phyloP scores from a whole-genome alignment of 1,284 basidiomycete species.

The Microbotryomycetes sp. region DNA sequence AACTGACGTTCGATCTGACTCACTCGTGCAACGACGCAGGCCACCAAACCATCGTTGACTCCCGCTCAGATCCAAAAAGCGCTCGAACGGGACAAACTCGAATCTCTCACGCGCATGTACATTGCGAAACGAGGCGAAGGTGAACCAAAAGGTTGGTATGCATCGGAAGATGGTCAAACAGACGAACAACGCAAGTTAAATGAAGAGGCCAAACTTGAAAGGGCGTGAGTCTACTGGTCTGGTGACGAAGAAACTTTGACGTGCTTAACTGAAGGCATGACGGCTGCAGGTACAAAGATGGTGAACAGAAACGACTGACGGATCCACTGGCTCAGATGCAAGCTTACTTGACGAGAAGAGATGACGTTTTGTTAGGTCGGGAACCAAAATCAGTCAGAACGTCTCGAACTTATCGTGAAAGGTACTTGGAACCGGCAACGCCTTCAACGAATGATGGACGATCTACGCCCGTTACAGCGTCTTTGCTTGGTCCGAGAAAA shows the following conservation, averaged over 20 bases:
- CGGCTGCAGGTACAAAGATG: slow-evolving; percentile 34
- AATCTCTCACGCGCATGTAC: slow-evolving; percentile 34
- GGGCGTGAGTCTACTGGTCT: slow-evolving; percentile 29
- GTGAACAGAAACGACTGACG: slow-evolving; percentile 28
- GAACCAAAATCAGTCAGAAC: not conserved
- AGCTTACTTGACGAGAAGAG: slow-evolving; percentile 30
- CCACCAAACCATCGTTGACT: not conserved
- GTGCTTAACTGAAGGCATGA: too few relatives aligned
- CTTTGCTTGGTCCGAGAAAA: slow-evolving; percentile 11
- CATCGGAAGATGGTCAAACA: slow-evolving; percentile 26
- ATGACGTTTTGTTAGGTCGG: slow-evolving; percentile 23
- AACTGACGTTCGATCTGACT: not conserved
- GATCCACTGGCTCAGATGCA: slow-evolving; percentile 37
- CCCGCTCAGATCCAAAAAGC: slow-evolving; percentile 19
- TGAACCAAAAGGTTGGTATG: slow-evolving; percentile 34
- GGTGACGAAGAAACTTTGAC: too few relatives aligned
- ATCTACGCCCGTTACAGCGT: slow-evolving; percentile 17
- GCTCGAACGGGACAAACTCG: slow-evolving; percentile 26
- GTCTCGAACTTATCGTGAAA: slow-evolving; percentile 7
- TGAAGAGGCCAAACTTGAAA: slow-evolving; percentile 31
- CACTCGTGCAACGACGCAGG: not conserved
- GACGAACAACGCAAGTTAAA: slow-evolving; percentile 30
- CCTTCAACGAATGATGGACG: not conserved
- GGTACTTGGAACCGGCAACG: not conserved
- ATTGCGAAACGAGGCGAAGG: slow-evolving; percentile 33